phyloP scores from a whole-genome alignment of 345 rosid species.

The Trapa incisa region DNA sequence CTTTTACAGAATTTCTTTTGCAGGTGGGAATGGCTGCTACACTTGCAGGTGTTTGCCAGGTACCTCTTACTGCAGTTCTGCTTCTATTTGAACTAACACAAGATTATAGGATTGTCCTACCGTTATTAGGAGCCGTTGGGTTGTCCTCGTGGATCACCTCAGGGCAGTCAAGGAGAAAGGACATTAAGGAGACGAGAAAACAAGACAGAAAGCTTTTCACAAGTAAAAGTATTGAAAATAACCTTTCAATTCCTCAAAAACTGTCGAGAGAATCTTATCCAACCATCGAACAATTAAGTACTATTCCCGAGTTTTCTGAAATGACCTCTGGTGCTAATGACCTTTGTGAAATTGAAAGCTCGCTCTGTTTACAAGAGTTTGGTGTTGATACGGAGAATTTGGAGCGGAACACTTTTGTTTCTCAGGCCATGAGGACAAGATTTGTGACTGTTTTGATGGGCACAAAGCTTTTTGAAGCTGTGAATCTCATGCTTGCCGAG shows the following conservation, averaged over 20 bases:
- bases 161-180: slow-evolving; percentile 54
- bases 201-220: slow-evolving; percentile 23
- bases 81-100: slow-evolving; percentile 86
- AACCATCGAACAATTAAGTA: slow-evolving; percentile 10
- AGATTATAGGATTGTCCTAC: slow-evolving; percentile 83
- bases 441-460: slow-evolving; percentile 52
- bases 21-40: slow-evolving; percentile 99
- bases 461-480: slow-evolving; percentile 59
- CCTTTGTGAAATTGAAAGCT: slow-evolving; percentile 83
- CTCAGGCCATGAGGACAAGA: slow-evolving; percentile 87
- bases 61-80: slow-evolving; percentile 86
- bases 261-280: slow-evolving; percentile 13
- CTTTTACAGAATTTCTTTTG: slow-evolving; percentile 3
- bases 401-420: slow-evolving; percentile 39
- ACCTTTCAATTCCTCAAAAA: slow-evolving; percentile 16
- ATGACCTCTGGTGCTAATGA: slow-evolving; percentile 25
- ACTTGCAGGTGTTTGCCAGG: slow-evolving; percentile 96
- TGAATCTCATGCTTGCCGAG: slow-evolving; percentile 72
- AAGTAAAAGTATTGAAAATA: slow-evolving; percentile 21
- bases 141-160: slow-evolving; percentile 91
- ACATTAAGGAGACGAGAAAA: slow-evolving; percentile 26
- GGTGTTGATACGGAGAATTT: slow-evolving; percentile 26
- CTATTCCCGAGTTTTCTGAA: slow-evolving; percentile 12
- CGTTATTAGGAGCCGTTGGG: slow-evolving; percentile 83
- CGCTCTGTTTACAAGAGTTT: slow-evolving; percentile 62